A percentile compares a stretch with the other conserved stretches of the same genome.
Evolutionary conservation across 2,329 filamentous ascomycete genomes (phyloP).

Genomic region (Apiospora hydei): DNA sequence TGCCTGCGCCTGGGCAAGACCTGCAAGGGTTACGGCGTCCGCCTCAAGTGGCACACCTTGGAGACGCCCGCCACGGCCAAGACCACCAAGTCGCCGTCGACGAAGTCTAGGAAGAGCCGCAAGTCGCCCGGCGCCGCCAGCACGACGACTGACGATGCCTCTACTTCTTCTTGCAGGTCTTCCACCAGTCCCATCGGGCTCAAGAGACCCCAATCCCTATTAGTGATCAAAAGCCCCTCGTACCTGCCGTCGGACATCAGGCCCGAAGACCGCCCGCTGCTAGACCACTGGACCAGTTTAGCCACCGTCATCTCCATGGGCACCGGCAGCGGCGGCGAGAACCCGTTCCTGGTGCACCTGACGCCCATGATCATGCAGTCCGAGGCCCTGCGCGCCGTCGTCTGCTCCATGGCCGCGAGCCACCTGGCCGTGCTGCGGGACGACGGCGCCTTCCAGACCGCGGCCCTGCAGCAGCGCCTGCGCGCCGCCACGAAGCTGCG

Average conservation of each 20-base stretch:
- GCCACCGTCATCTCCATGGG: slow-evolving; percentile 40
- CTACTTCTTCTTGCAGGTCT: slow-evolving; percentile 3
- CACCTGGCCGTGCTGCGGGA: slow-evolving; percentile 39
- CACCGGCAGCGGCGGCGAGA: slow-evolving; percentile 32
- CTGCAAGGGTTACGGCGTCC: slow-evolving; percentile 42
- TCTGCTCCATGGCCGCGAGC: slow-evolving; percentile 42
- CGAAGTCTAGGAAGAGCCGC: slow-evolving; percentile 24
- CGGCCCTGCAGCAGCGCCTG: slow-evolving; percentile 36
- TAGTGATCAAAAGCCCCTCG: slow-evolving; percentile 28
- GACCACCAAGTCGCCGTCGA: slow-evolving; percentile 22
- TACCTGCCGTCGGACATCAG: slow-evolving; percentile 30
- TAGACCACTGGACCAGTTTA: slow-evolving; percentile 41
- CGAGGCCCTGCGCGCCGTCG: slow-evolving; percentile 36
- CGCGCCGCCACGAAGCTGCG: slow-evolving; percentile 35
- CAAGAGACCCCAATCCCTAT: neutral
- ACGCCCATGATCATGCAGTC: slow-evolving; percentile 42
- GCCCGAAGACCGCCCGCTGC: slow-evolving; percentile 33
- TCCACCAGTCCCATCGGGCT: neutral
- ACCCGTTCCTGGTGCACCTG: slow-evolving; percentile 42
- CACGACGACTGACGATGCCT: slow-evolving; percentile 6
- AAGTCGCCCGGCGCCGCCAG: slow-evolving; percentile 14
- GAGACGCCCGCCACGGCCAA: slow-evolving; percentile 25
- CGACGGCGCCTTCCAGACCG: slow-evolving; percentile 32
- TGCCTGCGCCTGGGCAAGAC: slow-evolving; percentile 40
- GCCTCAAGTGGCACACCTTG: slow-evolving; percentile 39